Conservation (phyloP, 441 rosid species). For the Corymbia calophylla region DNA sequence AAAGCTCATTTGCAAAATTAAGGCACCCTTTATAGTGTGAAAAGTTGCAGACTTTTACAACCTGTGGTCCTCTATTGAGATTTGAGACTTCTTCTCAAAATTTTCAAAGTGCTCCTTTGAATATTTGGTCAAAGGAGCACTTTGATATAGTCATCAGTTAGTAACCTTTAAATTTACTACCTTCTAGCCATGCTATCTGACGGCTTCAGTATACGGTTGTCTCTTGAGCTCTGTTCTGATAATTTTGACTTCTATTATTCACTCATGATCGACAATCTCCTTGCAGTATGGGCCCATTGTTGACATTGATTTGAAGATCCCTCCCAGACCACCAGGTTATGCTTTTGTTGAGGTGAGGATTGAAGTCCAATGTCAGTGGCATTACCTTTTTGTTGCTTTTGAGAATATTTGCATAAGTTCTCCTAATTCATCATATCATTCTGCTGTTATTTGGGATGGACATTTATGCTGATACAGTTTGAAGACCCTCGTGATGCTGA, state of each 20-base stretch:
- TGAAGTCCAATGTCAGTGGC: neutral
- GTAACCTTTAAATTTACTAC: neutral
- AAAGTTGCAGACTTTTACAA: neutral
- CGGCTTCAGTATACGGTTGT: neutral
- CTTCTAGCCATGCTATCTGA: neutral
- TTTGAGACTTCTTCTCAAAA: neutral
- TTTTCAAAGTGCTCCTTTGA: neutral
- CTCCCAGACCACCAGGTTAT: constrained; percentile 95
- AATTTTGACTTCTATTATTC: neutral
- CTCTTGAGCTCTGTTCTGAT: neutral
- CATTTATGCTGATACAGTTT: constrained; percentile 37
- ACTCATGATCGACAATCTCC: neutral
- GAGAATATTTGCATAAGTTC: neutral
- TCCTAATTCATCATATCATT: neutral
- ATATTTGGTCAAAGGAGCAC: neutral
- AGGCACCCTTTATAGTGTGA: neutral
- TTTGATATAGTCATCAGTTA: neutral
- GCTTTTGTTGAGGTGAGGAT: constrained; percentile 87
- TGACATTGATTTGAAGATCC: constrained; percentile 84
- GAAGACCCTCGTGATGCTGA: constrained; percentile 94
- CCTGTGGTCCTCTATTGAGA: neutral
- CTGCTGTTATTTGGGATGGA: neutral
- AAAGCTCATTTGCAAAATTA: no score
- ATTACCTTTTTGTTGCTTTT: neutral
- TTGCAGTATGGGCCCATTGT: constrained; percentile 86